Evolutionary conservation across 2,329 filamentous ascomycete genomes (phyloP).

Genomic region (Claviceps cyperi): DNA sequence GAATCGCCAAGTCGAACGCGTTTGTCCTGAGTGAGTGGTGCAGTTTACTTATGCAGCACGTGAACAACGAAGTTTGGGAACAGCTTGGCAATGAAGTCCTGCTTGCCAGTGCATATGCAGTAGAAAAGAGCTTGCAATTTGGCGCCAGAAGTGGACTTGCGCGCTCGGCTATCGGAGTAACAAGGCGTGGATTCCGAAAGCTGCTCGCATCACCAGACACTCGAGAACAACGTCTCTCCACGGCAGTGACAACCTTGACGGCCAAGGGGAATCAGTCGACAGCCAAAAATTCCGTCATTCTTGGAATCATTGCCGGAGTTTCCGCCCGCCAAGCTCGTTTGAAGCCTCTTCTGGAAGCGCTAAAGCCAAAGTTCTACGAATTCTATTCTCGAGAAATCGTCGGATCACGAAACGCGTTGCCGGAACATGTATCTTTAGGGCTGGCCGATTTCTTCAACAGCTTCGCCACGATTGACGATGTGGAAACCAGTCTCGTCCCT

Average conservation of each 20-base stretch:
- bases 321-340: constrained; percentile 55
- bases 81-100: constrained; percentile 52
- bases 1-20: constrained; percentile 64
- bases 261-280: constrained; percentile 49
- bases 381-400: constrained; percentile 82
- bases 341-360: constrained; percentile 43
- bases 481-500: constrained; percentile 63
- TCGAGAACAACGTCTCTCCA: constrained; percentile 44
- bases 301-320: constrained; percentile 81
- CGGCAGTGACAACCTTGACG: constrained; percentile 52
- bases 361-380: constrained; percentile 59
- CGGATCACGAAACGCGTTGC: constrained; percentile 58
- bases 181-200: constrained; percentile 64
- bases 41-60: constrained; percentile 59
- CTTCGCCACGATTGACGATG: constrained; percentile 60
- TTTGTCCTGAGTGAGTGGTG: constrained; percentile 90
- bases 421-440: constrained; percentile 56
- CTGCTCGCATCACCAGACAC: constrained; percentile 46
- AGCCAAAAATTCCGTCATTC: constrained; percentile 58
- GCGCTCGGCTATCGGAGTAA: constrained; percentile 61
- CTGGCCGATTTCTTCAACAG: constrained; percentile 69
- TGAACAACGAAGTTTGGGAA: constrained; percentile 49
- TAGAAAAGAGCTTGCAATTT: constrained; percentile 66
- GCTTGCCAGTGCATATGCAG: constrained; percentile 51
- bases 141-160: constrained; percentile 48